These are phyloP conservation scores for Pugionium dolabratum DNA, from an alignment of 345 rosid genomes.

Conservation along the genomic window DNA sequence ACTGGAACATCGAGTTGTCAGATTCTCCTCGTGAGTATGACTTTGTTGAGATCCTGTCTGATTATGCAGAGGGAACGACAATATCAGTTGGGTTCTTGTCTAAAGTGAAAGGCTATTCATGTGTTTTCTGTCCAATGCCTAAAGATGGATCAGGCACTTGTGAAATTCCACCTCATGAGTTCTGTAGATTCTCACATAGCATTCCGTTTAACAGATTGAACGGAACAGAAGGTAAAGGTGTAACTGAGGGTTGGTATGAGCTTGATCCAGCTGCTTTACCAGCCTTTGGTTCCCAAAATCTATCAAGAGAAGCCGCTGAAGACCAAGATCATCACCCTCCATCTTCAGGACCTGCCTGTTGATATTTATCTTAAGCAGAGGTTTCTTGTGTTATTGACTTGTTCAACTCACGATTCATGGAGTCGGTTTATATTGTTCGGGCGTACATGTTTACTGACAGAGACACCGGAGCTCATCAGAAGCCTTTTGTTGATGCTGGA, in stretches of 20 bases:
- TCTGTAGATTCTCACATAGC: conserved; percentile 71
- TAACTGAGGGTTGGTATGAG: conserved; percentile 70
- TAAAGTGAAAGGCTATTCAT: conserved; percentile 69
- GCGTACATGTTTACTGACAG: conserved; percentile 36
- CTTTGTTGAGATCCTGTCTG: conserved; percentile 66
- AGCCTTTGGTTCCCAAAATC: conserved; percentile 23
- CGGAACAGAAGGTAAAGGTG: conserved; percentile 67
- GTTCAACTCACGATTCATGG: conserved; percentile 7
- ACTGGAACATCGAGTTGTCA: conserved; percentile 59
- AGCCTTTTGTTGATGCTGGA: conserved; percentile 5
- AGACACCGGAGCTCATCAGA: conserved; percentile 16
- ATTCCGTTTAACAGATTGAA: conserved; percentile 66
- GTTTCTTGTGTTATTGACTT: conserved; percentile 10
- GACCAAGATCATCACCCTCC: conserved; percentile 27
- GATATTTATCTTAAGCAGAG: conserved; percentile 16
- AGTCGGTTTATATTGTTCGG: conserved; percentile 14
- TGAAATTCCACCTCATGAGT: conserved; percentile 47
- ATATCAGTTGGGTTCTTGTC: conserved; percentile 59
- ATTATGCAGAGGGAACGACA: conserved; percentile 45
- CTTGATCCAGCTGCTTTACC: conserved; percentile 82
- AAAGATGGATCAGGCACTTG: conserved; percentile 34
- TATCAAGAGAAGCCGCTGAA: conserved; percentile 16
- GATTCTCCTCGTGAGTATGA: conserved; percentile 55
- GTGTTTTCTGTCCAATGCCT: conserved; percentile 51
- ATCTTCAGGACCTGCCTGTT: conserved; percentile 29